Evolutionary conservation across 306 rosid genomes (phyloP), one percentile per base, ranked within the genome.

Genomic region (Lathyrus sativus): DNA sequence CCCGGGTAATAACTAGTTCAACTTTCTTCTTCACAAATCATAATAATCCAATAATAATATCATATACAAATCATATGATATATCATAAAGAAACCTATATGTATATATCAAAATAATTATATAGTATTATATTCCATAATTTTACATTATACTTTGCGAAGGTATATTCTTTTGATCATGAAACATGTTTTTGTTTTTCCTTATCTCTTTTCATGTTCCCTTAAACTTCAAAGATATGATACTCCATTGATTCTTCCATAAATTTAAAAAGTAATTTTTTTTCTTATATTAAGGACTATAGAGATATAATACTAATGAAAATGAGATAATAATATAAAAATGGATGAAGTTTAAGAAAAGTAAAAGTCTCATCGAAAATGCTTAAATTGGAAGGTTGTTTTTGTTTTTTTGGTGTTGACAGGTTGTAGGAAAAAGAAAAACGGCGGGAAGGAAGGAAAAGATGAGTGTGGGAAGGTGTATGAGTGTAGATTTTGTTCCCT

Each of bases 401-500:
- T 78, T 35, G 39, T 68, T 67, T 39, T 78, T 50, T 7, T 9
- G n/a, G 67, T 15, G 77, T 65, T 77, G 87, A 95, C 91, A 88
- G 96, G 90, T 17, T 73, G 76, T 73, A 84, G 91, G 80, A 88
- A 84, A 76, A 93, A 93, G 91, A 88, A 87, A 88, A 86, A 81
- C 89, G 95, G 97, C 76, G 83, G 69, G 42, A 84, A 84, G 81
- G 98, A 87, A 41, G 91, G 89, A 74, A 86, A 83, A 76, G 97
- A 86, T 4, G 93, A 91, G 78, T 55, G 81, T 54, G 96, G 96
- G 81, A 93, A 90, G 82, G 97, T 93, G 53, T 93, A 90, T 7
- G 97, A 93, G 77, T 93, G 99, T 83, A 88, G 99, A 83, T 93
- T 93, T 84, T 93, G 99, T 85, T 93, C 96, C 86, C 99, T 90